A percentile compares a stretch with the other conserved stretches of the same genome.
phyloP scores from a whole-genome alignment of 2,329 filamentous ascomycete genomes.

The Aspergillus japonicus region DNA sequence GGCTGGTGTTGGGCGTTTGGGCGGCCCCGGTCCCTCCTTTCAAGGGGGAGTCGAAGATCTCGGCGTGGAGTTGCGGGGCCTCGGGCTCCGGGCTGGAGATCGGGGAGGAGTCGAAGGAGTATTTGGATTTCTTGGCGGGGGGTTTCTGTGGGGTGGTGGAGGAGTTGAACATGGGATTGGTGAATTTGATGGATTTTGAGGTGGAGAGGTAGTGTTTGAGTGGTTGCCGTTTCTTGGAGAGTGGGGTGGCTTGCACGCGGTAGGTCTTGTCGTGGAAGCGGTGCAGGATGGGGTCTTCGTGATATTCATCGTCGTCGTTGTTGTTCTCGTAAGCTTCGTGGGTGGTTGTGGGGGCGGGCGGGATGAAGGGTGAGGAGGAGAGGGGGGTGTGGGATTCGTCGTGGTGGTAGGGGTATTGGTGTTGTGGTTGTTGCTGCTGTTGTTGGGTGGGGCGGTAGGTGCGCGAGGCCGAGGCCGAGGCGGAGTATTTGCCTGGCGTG shows the following conservation, averaged over 20 bases:
- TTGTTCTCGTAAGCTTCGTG: slow-evolving; percentile 35
- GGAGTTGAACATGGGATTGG: slow-evolving; percentile 32
- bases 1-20: slow-evolving; percentile 40
- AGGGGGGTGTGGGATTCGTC: slow-evolving; percentile 62
- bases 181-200: neutral
- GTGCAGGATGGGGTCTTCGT: slow-evolving; percentile 75
- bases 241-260: slow-evolving; percentile 86
- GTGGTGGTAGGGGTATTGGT: slow-evolving; percentile 10
- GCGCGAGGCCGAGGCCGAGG: slow-evolving; percentile 16
- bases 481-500: slow-evolving; percentile 34
- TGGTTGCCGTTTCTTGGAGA: slow-evolving; percentile 51
- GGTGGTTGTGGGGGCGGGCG: slow-evolving; percentile 36
- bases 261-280: slow-evolving; percentile 95
- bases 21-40: slow-evolving; percentile 33
- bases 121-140: slow-evolving; percentile 28
- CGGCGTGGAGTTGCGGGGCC: slow-evolving; percentile 77
- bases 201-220: neutral
- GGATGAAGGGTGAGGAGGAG: slow-evolving; percentile 54
- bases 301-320: neutral
- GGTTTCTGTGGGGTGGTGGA: slow-evolving; percentile 33
- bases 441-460: neutral
- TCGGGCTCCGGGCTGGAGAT: slow-evolving; percentile 75
- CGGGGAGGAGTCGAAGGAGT: slow-evolving; percentile 49
- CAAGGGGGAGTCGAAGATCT: slow-evolving; percentile 78
- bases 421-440: slow-evolving; percentile 21